Base-by-base conservation (phyloP, 208 protist species). In the Leishmania major region DNA sequence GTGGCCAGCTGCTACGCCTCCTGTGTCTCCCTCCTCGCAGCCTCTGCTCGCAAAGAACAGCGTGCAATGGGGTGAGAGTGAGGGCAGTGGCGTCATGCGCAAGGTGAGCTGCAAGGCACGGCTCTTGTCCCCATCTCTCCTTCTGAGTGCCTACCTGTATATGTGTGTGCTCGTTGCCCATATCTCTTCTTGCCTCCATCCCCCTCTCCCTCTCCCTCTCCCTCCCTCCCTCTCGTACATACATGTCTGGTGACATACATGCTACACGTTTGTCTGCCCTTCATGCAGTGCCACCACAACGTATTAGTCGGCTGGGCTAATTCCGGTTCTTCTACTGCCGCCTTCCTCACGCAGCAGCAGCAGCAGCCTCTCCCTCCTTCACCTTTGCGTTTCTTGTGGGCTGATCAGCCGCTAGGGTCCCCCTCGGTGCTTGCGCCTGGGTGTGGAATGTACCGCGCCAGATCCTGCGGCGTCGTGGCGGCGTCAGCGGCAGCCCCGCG, bases 391-490 rank as follows among this genome's bases (percentile, higher is more conserved):
- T 43, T 45, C 22, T 11, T 47, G 8, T 47, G 45, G 47, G 70
- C 7, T 45, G 51, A 10, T 53, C 35, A 11, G 11, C 55, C 70
- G 28, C n/a, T 55, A 45, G 13, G 28, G 70, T 28, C 25, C 37
- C 51, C 7, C 13, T 51, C 8, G 25, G 47, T 25, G 13, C 22
- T 35, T 13, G 28, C 13, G 73, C 35, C 49, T 59, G 71, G 22
- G 51, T 40, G 73, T 59, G 11, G 51, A 31, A 80, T 80, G 77
- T 80, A 80, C 31, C 77, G 77, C 25, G 60, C 45, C 47, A 35
- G 62, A 49, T 72, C 77, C 25, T 53, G 77, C 77, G n/a, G 64
- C 7, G 77, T n/a, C 43, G 64, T 66, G 59, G 77, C 77, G 22
- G 25, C 64, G 62, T 51, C 76, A 28, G 31, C 76, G 55, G 55